phyloP scores from a whole-genome alignment of 768 basidiomycete genomes.

The Cubamyces lactineus region DNA sequence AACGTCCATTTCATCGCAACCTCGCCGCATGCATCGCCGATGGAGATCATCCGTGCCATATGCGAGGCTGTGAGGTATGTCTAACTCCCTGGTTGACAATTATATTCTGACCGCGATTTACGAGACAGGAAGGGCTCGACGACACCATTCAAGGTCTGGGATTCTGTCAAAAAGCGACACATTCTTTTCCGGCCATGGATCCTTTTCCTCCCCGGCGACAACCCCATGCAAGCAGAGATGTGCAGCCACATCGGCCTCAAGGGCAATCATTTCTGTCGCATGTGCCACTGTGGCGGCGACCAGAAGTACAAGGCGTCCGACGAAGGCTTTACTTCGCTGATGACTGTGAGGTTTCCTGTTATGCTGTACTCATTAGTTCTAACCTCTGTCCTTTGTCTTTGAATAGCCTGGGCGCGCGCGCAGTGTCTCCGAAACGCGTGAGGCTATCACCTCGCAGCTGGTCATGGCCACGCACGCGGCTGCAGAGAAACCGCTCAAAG shows the following conservation, averaged over 20 bases:
- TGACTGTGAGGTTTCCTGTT: no score
- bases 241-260: constrained; percentile 38
- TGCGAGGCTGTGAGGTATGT: constrained; percentile 34
- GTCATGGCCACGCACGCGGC: constrained; percentile 11
- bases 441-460: constrained; percentile 14
- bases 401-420: constrained; percentile 13
- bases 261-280: constrained; percentile 39
- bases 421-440: constrained; percentile 6
- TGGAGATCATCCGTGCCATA: constrained; percentile 39
- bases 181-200: constrained; percentile 32
- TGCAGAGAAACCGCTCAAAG: constrained; percentile 15
- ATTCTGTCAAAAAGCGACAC: constrained; percentile 30
- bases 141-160: constrained; percentile 29
- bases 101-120: no score
- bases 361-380: no score
- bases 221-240: constrained; percentile 43
- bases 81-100: no score
- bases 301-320: constrained; percentile 29
- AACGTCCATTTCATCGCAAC: constrained; percentile 34
- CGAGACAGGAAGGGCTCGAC: constrained; percentile 4
- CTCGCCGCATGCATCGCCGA: constrained; percentile 39
- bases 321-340: constrained; percentile 33
- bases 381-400: no score
- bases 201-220: constrained; percentile 34
- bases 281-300: constrained; percentile 38